Percentiles rank a stretch among this genome's conserved stretches.
phyloP scores from a whole-genome alignment of 2,329 filamentous ascomycete species.

The Conoideocrella luteorostrata region DNA sequence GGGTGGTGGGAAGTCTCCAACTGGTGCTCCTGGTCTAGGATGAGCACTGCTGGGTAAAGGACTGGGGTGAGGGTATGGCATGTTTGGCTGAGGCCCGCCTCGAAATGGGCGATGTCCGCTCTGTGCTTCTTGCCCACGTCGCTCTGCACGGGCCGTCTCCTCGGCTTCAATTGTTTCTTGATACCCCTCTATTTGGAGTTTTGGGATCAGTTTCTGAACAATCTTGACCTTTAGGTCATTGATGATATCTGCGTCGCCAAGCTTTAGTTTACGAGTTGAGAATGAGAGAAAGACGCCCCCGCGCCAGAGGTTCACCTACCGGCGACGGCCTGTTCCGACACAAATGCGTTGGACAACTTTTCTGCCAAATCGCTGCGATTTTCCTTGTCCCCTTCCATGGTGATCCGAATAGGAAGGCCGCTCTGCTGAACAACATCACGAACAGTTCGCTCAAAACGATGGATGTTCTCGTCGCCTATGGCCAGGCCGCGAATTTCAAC shows the following conservation, averaged over 20 bases:
- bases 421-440: slow-evolving; percentile 67
- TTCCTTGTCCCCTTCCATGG: slow-evolving; percentile 37
- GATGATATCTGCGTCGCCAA: slow-evolving; percentile 49
- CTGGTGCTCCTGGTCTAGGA: slow-evolving; percentile 59
- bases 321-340: slow-evolving; percentile 61
- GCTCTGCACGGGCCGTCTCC: slow-evolving; percentile 33
- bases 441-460: slow-evolving; percentile 63
- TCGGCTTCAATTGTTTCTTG: slow-evolving; percentile 50
- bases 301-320: slow-evolving; percentile 27
- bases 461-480: slow-evolving; percentile 73
- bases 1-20: slow-evolving; percentile 73
- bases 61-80: slow-evolving; percentile 60
- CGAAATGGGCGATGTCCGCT: slow-evolving; percentile 25
- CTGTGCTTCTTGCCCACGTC: slow-evolving; percentile 34
- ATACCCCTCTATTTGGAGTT: slow-evolving; percentile 71
- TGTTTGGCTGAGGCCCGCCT: slow-evolving; percentile 50
- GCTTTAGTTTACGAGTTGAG: neutral
- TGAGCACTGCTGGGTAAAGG: slow-evolving; percentile 53
- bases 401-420: slow-evolving; percentile 50
- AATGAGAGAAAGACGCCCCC: neutral
- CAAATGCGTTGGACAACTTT: slow-evolving; percentile 60
- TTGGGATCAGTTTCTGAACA: slow-evolving; percentile 76
- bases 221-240: slow-evolving; percentile 69
- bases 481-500: slow-evolving; percentile 77
- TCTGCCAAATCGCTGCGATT: slow-evolving; percentile 42